phyloP scores from a whole-genome alignment of 169 alveolate species.

The Perkinsus chesapeaki region DNA sequence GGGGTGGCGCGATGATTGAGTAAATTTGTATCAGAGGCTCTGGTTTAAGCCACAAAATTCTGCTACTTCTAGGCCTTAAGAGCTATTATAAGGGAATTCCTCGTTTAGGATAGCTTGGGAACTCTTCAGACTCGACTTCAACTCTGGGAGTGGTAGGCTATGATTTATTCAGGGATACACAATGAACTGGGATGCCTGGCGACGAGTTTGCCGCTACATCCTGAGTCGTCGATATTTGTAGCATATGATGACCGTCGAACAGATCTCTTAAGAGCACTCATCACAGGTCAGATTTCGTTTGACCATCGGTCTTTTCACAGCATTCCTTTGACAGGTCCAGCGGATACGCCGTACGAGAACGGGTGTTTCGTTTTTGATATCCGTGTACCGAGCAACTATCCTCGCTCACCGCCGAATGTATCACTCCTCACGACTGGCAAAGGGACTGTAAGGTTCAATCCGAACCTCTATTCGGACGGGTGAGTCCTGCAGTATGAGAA shows the following conservation, averaged over 20 bases:
- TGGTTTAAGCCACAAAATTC: too few species aligned
- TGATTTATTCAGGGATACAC: background rate
- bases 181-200: background rate
- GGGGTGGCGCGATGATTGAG: background rate
- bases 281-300: background rate
- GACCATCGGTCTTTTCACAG: conserved; percentile 2
- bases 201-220: background rate
- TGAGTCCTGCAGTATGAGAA: conserved; percentile 13
- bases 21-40: too few species aligned
- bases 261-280: background rate
- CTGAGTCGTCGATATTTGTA: background rate
- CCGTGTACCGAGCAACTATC: conserved; percentile 64
- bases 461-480: conserved; percentile 77
- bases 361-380: conserved; percentile 77
- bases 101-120: too few species aligned
- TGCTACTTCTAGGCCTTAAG: too few species aligned
- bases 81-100: too few species aligned
- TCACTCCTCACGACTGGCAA: conserved; percentile 69
- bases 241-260: background rate
- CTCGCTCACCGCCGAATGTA: conserved; percentile 72
- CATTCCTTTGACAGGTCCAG: conserved; percentile 69
- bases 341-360: conserved; percentile 79
- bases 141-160: background rate
- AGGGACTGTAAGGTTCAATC: conserved; percentile 72
- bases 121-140: too few species aligned